phyloP scores from a whole-genome alignment of 2,329 filamentous ascomycete species.

The Fusarium longipes region DNA sequence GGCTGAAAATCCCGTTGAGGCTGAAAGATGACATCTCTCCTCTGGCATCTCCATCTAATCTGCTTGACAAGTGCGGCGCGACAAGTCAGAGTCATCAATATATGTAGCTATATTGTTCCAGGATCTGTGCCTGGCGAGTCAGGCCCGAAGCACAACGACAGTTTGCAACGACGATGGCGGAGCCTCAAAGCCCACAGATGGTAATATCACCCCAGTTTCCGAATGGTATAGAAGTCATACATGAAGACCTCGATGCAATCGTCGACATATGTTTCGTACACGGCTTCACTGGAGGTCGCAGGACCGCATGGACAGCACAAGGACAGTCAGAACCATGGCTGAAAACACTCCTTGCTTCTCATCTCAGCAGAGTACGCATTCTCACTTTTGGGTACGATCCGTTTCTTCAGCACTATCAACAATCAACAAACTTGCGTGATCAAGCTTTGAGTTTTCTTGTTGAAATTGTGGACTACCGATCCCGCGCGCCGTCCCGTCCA shows the following conservation, averaged over 20 bases:
- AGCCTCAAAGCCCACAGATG: rapidly evolving
- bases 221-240: neutral
- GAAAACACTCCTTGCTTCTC: neutral
- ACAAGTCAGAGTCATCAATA: too few relatives aligned
- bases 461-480: rapidly evolving
- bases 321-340: neutral
- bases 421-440: neutral
- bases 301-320: neutral
- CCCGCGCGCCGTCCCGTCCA: rapidly evolving
- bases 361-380: neutral
- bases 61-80: neutral
- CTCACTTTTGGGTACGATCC: neutral
- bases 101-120: rapidly evolving
- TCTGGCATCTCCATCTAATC: neutral
- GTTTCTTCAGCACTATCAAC: neutral
- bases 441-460: neutral
- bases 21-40: neutral
- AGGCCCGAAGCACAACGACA: neutral
- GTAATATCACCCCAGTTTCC: neutral
- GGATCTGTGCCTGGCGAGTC: too few relatives aligned
- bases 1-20: neutral
- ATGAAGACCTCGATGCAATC: neutral
- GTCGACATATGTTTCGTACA: neutral
- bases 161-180: neutral
- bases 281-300: neutral